phyloP scores from a whole-genome alignment of 1,139 yeast genomes.

The Saccharomyces hybrid region DNA sequence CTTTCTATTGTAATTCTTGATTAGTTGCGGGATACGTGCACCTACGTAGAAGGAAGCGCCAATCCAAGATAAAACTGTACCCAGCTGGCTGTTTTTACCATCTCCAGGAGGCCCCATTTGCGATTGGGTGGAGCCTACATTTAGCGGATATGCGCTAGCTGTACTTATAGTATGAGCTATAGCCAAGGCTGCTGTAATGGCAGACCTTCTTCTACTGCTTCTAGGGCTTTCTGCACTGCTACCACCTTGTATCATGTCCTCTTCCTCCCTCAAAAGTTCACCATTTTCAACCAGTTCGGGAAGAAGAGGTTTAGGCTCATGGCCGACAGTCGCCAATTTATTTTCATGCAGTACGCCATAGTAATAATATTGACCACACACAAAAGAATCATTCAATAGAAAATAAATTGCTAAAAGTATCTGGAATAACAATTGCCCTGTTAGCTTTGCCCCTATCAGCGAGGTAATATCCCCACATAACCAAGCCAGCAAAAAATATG shows the following conservation, averaged over 20 bases:
- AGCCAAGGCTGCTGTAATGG: constrained; percentile 6
- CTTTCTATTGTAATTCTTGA: constrained; percentile 63
- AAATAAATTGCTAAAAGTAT: constrained; percentile 67
- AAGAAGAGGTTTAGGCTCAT: constrained; percentile 27
- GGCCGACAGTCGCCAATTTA: constrained; percentile 32
- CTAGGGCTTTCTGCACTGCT: not conserved
- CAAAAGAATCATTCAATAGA: constrained; percentile 58
- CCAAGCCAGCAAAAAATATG: constrained; percentile 72
- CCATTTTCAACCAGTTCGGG: constrained; percentile 3
- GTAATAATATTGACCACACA: constrained; percentile 72
- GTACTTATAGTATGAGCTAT: constrained; percentile 1
- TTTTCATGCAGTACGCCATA: constrained; percentile 42
- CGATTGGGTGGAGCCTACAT: not conserved
- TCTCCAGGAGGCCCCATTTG: constrained; percentile 1
- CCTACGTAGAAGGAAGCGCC: constrained; percentile 69
- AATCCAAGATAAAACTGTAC: constrained; percentile 65
- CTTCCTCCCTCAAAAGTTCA: constrained; percentile 6
- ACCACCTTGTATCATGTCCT: constrained; percentile 8
- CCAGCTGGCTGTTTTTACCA: constrained; percentile 31
- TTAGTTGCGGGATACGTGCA: constrained; percentile 79
- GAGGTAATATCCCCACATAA: constrained; percentile 78
- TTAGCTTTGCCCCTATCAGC: constrained; percentile 69
- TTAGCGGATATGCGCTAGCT: not conserved
- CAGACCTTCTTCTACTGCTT: constrained; percentile 1
- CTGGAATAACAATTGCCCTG: constrained; percentile 72